Evolutionary conservation across 768 basidiomycete genomes (phyloP).

Genomic region (Calocybe indica): DNA sequence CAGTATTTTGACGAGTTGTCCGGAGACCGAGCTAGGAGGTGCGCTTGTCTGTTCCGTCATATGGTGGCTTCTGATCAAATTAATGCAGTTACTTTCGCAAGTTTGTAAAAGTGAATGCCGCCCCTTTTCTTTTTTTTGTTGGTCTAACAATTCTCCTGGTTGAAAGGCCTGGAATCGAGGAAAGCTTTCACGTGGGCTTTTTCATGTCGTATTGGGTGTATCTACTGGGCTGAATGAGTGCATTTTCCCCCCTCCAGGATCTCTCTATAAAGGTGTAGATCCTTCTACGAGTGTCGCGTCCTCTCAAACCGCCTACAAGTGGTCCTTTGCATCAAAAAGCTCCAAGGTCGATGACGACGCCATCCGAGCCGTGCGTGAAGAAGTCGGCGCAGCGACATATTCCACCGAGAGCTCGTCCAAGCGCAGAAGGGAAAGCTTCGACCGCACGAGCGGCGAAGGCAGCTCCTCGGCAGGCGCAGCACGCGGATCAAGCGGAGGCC

Average conservation of each 20-base stretch:
- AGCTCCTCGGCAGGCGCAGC: constrained; percentile 16
- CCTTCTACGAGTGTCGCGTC: constrained; percentile 50
- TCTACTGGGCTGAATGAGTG: not conserved
- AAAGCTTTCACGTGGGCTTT: constrained; percentile 52
- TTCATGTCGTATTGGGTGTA: not conserved
- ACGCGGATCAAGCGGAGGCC: constrained; percentile 24
- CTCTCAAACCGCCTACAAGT: constrained; percentile 78
- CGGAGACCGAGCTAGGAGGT: constrained; percentile 77
- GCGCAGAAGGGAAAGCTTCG: too few relatives aligned
- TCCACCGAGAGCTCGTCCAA: constrained; percentile 14
- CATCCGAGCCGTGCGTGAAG: constrained; percentile 51
- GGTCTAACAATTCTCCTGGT: constrained; percentile 1
- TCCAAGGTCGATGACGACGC: constrained; percentile 54
- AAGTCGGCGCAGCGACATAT: constrained; percentile 48
- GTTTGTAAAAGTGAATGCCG: constrained; percentile 66
- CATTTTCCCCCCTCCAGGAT: constrained; percentile 25
- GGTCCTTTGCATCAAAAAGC: constrained; percentile 73
- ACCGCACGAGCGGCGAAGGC: not conserved
- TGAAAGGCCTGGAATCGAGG: constrained; percentile 78
- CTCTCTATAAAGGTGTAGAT: constrained; percentile 58
- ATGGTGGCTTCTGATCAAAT: constrained; percentile 21
- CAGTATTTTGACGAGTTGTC: constrained; percentile 87
- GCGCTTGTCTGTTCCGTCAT: constrained; percentile 17
- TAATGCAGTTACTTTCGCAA: constrained; percentile 79
- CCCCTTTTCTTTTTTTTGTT: not conserved